phyloP scores from a whole-genome alignment of 2,329 filamentous ascomycete genomes.

The Colletotrichum simmondsii region DNA sequence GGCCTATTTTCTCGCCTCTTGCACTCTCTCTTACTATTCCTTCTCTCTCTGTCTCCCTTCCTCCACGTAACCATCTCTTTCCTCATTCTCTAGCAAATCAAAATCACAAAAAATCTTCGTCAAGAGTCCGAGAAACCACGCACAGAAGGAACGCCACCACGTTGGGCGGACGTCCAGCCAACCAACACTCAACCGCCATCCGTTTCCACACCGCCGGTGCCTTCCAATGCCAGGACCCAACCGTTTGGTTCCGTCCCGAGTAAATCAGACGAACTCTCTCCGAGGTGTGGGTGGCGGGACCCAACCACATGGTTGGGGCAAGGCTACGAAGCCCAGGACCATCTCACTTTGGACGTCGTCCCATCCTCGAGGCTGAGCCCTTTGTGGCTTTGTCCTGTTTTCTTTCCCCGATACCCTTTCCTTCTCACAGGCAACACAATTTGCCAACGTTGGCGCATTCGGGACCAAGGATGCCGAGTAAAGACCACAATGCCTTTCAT shows the following conservation, averaged over 20 bases:
- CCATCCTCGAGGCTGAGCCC: conserved; percentile 10
- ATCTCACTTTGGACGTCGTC: conserved; percentile 13
- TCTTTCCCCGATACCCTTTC: background rate
- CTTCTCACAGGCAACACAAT: background rate
- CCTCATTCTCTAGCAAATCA: background rate
- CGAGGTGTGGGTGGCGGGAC: conserved; percentile 10
- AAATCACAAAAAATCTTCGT: background rate
- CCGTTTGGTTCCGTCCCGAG: conserved; percentile 4
- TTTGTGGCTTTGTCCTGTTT: no score
- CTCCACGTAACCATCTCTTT: background rate
- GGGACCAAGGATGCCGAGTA: background rate
- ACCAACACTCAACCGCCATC: background rate
- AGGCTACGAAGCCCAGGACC: conserved; percentile 3
- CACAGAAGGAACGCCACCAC: background rate
- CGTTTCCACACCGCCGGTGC: background rate
- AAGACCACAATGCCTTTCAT: conserved; percentile 28
- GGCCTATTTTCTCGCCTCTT: background rate
- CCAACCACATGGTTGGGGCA: background rate
- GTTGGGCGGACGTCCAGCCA: background rate
- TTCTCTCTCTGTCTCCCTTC: background rate
- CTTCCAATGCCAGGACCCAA: conserved; percentile 8
- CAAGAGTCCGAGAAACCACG: background rate
- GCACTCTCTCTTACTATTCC: background rate
- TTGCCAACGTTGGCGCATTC: background rate
- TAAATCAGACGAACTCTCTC: conserved; percentile 16